These are phyloP conservation scores for Cladophialophora psammophila DNA, from an alignment of 2,329 filamentous ascomycete genomes.

Conservation along the genomic window DNA sequence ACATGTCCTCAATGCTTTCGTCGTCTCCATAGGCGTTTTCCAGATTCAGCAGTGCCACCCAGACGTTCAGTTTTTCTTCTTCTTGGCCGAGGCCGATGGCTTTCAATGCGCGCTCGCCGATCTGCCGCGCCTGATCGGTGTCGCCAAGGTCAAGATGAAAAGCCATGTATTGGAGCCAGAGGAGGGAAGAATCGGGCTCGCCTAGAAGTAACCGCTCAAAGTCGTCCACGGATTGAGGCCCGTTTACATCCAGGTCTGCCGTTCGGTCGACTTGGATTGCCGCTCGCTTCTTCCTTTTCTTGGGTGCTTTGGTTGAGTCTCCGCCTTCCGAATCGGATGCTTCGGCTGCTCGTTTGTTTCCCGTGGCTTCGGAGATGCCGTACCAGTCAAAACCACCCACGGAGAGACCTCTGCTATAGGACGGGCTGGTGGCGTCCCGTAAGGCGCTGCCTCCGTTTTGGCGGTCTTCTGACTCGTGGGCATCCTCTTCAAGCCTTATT, in stretches of 20 bases:
- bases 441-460: conserved; percentile 47
- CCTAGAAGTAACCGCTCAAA: conserved; percentile 92
- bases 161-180: conserved; percentile 99
- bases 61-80: conserved; percentile 91
- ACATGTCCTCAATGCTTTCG: conserved; percentile 81
- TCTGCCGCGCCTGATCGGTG: conserved; percentile 82
- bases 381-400: conserved; percentile 88
- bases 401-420: conserved; percentile 61
- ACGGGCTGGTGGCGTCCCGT: not conserved
- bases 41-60: conserved; percentile 92
- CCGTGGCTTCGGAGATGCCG: conserved; percentile 51
- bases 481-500: conserved; percentile 44
- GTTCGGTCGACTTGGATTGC: conserved; percentile 87
- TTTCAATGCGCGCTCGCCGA: conserved; percentile 87
- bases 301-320: conserved; percentile 62
- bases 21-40: conserved; percentile 90
- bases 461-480: conserved; percentile 44
- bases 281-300: conserved; percentile 76
- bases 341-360: conserved; percentile 55
- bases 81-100: conserved; percentile 92
- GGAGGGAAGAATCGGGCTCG: conserved; percentile 87
- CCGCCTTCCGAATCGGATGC: conserved; percentile 62
- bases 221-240: conserved; percentile 87
- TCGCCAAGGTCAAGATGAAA: conserved; percentile 95
- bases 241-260: conserved; percentile 86